Percentiles rank a stretch among this genome's conserved stretches.
Evolutionary conservation across 163 green algal species (phyloP).

Genomic region (Smithsoniella earleae): DNA sequence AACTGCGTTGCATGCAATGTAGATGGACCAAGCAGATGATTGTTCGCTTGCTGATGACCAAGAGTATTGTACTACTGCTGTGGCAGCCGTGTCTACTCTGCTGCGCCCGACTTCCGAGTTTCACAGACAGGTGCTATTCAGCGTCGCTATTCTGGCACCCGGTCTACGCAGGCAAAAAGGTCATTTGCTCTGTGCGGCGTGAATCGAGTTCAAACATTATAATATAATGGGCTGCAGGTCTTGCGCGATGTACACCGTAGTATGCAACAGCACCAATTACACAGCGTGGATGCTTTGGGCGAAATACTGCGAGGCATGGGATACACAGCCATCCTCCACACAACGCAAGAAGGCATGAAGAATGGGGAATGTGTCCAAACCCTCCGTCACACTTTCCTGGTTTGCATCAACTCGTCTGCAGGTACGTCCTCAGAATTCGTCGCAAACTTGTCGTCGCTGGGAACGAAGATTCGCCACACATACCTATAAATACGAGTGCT

Average conservation of each 20-base stretch:
- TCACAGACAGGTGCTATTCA: background rate
- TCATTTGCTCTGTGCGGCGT: no score
- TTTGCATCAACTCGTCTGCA: no score
- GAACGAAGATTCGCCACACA: no score
- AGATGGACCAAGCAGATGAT: background rate
- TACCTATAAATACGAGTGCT: no score
- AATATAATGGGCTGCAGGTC: slow-evolving; percentile 15
- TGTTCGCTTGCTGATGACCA: background rate
- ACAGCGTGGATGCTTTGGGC: background rate
- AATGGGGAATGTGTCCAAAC: background rate
- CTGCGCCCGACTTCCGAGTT: slow-evolving; percentile 16
- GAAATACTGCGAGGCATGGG: background rate
- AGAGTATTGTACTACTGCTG: background rate
- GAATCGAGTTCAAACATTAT: no score
- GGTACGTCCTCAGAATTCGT: no score
- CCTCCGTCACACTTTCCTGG: background rate
- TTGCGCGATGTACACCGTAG: background rate
- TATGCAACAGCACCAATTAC: background rate
- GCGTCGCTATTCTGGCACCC: background rate
- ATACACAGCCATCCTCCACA: slow-evolving; percentile 17
- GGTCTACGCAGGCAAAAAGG: background rate
- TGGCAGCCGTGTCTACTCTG: background rate
- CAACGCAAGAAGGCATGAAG: background rate
- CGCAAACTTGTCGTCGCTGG: no score
- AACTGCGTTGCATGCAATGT: background rate